Evolutionary conservation across 75 land plant genomes (phyloP), one percentile per base, ranked within the genome.

Genomic region (Larix kaempferi): DNA sequence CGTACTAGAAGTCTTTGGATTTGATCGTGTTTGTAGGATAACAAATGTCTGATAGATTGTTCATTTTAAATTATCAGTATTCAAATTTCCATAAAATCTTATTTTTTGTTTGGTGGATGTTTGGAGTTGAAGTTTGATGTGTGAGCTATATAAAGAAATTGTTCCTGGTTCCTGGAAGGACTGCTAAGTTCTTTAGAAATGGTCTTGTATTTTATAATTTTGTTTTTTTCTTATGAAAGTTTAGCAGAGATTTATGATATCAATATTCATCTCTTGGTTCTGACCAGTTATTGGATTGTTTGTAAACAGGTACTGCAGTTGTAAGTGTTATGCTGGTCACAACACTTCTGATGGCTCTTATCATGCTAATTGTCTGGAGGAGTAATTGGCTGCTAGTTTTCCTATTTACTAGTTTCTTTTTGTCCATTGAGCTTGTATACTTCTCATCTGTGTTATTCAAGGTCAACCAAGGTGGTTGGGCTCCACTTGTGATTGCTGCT

Each of bases 311-410:
- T 41, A 76, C 67, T 56, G 81, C 89, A 3, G 90, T 87, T 21
- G 80, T 88, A 14, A 35, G 44, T 19, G 89, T 88, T 12, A 87
- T 88, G 89, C 71, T 87, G 8, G 78, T 81, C 3, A 88, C 89
- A 21, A 78, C 89, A 14, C 21, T 62, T 29, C 69, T 88, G 21
- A 61, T 87, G 81, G 29, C 74, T 1, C 65, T 88, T 1, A 75
- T 88, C 10, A 88, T 88, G 80, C 55, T 88, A 11, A 39, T 88
- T 29, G 80, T 88, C 13, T 88, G 90, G 90, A 56, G 64, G n/a
- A 84, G 59, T 4, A 63, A 71, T 22, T 26, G 78, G 16, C 55
- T 75, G 7, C 64, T 84, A 35, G 79, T 84, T 3, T 10, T 79
- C 14, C 26, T 64, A 1, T 88, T 83, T 33, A 71, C 60, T 16